Evolutionary conservation across 257 asterid genomes (phyloP).

Genomic region (Capsicum rhomboideum): DNA sequence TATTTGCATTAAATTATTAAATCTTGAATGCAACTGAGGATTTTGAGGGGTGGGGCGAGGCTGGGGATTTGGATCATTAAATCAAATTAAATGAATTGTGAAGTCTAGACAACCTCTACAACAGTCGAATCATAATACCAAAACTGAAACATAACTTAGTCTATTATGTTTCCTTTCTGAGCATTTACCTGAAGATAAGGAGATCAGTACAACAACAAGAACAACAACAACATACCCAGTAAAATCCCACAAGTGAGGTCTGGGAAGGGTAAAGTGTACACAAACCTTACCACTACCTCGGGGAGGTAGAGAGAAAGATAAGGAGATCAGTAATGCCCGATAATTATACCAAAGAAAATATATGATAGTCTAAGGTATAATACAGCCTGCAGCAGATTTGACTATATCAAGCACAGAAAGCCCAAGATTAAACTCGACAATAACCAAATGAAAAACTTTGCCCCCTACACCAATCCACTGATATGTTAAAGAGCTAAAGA

Average conservation of each 20-base stretch:
- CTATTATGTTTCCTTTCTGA: neutral
- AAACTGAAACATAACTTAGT: neutral
- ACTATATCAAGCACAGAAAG: neutral
- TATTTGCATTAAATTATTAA: neutral
- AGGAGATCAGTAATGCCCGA: neutral
- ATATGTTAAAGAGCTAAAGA: neutral
- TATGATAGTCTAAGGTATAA: neutral
- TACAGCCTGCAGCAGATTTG: neutral
- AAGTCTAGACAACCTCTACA: neutral
- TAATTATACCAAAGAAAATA: neutral
- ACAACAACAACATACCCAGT: too few species aligned
- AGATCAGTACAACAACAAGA: too few species aligned
- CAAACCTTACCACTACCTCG: too few species aligned
- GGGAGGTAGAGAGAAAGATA: too few species aligned
- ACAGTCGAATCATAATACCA: neutral
- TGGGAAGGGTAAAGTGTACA: too few species aligned
- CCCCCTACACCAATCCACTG: neutral
- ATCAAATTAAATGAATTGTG: neutral
- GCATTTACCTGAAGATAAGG: neutral
- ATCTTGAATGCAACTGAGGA: neutral
- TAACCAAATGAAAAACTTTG: neutral
- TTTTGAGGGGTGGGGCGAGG: neutral
- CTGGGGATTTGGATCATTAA: neutral
- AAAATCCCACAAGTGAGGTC: too few species aligned
- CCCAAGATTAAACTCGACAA: neutral